Evolutionary conservation across 768 basidiomycete genomes (phyloP), one percentile per base, ranked within the genome.

Genomic region (Termitomyces sp.): DNA sequence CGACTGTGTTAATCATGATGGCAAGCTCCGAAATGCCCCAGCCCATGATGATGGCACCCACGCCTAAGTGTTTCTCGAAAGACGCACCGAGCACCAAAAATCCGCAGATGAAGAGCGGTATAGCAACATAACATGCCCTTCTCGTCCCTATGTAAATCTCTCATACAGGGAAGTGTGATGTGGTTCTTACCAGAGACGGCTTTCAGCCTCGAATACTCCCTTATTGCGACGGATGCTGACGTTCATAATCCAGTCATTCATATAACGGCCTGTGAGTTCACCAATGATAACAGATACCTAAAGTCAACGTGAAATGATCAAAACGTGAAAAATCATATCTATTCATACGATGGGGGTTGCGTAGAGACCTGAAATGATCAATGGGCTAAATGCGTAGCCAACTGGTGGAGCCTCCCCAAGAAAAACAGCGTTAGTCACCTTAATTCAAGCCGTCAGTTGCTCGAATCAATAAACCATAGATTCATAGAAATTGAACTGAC

Each of bases 341-440:
- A 36, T 24, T 13, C 46, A 32, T 65, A 82, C 83, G 43, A 86
- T 81, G 0, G 80, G 83, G 1, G 84, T 83, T 3, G 75, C 80
- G 64, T 83, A 83, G 14, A 69, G 72, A 33, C 80, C 82, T 0
- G 85, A 77, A 48, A 82, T 80, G 13, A 75, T 78, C 53, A 75
- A 77, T 56, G 72, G 74, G 32, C 69, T 73, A 63, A 81, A 80
- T 0, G 78, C 83, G 60, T 75, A 86, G n/a, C 80, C 87, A 10
- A 77, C 61, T 0, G 84, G 83, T 1, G 73, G 73, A 0, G 83
- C 82, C 4, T 71, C 72, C 6, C 83, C 84, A 1, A 87, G 69
- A 72, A 88, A 88, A 1, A 87, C 83, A 0, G 80, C 83, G 58
- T 82, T 85, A 2, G 86, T 90, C 18, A 84, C 82, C 80, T 86